phyloP scores from a whole-genome alignment of 768 basidiomycete species.

The Mycena alexandri region DNA sequence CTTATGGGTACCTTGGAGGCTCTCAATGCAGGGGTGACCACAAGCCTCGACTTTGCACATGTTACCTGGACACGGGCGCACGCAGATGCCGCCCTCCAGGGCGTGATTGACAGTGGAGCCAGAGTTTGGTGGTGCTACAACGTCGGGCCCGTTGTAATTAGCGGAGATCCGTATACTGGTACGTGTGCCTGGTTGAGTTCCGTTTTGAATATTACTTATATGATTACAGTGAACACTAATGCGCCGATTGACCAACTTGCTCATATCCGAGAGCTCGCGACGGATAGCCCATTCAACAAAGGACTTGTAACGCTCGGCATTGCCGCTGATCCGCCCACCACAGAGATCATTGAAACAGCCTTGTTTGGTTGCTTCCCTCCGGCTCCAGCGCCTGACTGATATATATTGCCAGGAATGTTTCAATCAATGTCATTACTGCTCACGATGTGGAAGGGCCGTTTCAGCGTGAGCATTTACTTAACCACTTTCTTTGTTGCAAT shows the following conservation, averaged over 20 bases:
- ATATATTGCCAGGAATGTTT: constrained; percentile 16
- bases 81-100: constrained; percentile 22
- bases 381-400: neutral
- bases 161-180: constrained; percentile 28
- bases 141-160: constrained; percentile 25
- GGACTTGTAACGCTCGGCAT: constrained; percentile 26
- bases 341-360: constrained; percentile 22
- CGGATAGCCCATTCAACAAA: constrained; percentile 17
- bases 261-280: constrained; percentile 27
- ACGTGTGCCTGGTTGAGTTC: neutral
- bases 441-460: constrained; percentile 24
- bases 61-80: constrained; percentile 25
- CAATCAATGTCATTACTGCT: constrained; percentile 21
- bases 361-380: constrained; percentile 1
- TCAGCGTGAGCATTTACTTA: neutral
- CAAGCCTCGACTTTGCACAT: constrained; percentile 28
- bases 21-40: constrained; percentile 25
- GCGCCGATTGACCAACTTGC: constrained; percentile 28
- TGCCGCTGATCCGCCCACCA: constrained; percentile 22
- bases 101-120: constrained; percentile 22
- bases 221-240: constrained; percentile 19
- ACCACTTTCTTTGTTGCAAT: neutral
- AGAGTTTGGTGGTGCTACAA: constrained; percentile 27
- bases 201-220: neutral
- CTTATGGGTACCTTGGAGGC: constrained; percentile 27